phyloP scores from a whole-genome alignment of 2,329 filamentous ascomycete genomes.

The Rugonectria rugulosa region DNA sequence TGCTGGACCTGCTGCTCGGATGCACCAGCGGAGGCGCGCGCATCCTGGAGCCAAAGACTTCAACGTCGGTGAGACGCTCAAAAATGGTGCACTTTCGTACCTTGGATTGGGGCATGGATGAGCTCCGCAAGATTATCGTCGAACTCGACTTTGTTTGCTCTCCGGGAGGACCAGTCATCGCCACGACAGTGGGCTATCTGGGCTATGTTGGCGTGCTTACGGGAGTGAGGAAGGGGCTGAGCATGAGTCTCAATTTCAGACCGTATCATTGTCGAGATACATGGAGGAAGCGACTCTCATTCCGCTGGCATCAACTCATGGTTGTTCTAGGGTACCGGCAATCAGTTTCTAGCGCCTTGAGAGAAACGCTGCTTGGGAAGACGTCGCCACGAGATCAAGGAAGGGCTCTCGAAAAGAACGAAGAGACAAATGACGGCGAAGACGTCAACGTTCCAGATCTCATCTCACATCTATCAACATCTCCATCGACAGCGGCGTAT shows the following conservation, averaged over 20 bases:
- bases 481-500: conserved; percentile 40
- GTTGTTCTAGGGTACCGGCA: conserved; percentile 34
- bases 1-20: conserved; percentile 70
- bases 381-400: not conserved
- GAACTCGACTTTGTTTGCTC: conserved; percentile 57
- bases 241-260: conserved; percentile 57
- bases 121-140: conserved; percentile 56
- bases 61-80: conserved; percentile 24
- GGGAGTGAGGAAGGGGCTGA: conserved; percentile 53
- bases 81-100: conserved; percentile 62
- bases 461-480: conserved; percentile 19
- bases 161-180: conserved; percentile 46
- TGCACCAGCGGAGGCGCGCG: conserved; percentile 62
- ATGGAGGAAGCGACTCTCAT: conserved; percentile 24
- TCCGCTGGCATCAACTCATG: conserved; percentile 40
- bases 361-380: conserved; percentile 29
- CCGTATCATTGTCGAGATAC: conserved; percentile 41
- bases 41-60: conserved; percentile 12
- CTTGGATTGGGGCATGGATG: conserved; percentile 63
- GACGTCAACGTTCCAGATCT: conserved; percentile 24
- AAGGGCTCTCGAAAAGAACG: fast-evolving
- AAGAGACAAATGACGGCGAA: not conserved
- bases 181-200: conserved; percentile 56
- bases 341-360: conserved; percentile 38
- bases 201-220: conserved; percentile 59